Base-by-base conservation (phyloP, 2,329 filamentous ascomycete species). In the Aspergillus niger region DNA sequence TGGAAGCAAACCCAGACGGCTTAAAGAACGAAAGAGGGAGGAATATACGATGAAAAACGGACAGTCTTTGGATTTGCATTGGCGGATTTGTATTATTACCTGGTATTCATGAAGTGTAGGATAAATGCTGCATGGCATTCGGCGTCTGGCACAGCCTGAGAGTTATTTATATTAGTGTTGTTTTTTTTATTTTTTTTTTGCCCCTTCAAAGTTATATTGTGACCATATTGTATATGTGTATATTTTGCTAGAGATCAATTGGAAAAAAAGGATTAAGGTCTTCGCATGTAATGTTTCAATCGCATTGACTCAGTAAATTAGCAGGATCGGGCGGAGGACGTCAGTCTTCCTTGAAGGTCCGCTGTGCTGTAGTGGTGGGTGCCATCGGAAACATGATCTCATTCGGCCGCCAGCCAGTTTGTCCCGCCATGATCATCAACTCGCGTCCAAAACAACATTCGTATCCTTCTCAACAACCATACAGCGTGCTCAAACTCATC, bases 1-100 rank as follows among this genome's bases (percentile, higher is more conserved):
- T 83, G 81, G 81, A 74, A 72, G 57, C 69, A 72, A 58, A 69
- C 65, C 20, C 66, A 74, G 60, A 68, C 70, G 39, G 72, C 72
- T 62, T 75, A 63, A 71, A 56, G 39, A 57, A 50, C 15, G 57
- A 36, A 36, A 36, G 32, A n/a, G 50, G 48, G 55, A 26, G 24
- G 36, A 38, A 49, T 30, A 32, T 50, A 63, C 32, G n/a, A 61
- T 50, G 26, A 56, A 59, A 55, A 28, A 32, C 22, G 44, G 20
- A 50, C 59, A 62, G 39, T 55, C 28, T 58, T 17, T 49, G 32
- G 61, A 50, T 47, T 56, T 54, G 20, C 59, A 39, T 48, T 38
- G 26, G 43, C 22, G 43, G 53, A 38, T 53, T 53, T 66, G 56
- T 65, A 67, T 61, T 64, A 70, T 66, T 73, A 70, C 61, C 67